Base-by-base conservation (phyloP, 805 yeast genomes). In the Tetrapisispora iriomotensis region DNA sequence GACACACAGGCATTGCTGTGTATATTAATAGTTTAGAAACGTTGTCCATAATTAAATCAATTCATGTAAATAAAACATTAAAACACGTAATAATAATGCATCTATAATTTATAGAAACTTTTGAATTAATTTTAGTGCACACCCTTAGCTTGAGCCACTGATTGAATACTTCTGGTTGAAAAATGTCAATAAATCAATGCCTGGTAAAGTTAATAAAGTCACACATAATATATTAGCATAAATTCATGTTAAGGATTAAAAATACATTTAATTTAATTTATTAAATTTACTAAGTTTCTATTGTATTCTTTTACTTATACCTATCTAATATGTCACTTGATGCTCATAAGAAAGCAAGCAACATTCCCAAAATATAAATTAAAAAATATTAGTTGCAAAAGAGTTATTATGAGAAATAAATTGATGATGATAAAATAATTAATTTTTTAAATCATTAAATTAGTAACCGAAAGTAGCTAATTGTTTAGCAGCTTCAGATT, bases 381-480 rank as follows among this genome's bases (percentile, higher is more conserved):
- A 38, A 28, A 38, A 38, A 38, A 38, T 32, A 26, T 33, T 28
- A 27, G 33, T 38, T 31, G 40, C 36, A 38, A 21, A 31, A 29
- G 32, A 32, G 23, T 29, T 28, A 22, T 33, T 33, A 30, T 36
- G 36, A 29, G 40, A 38, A 38, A 38, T 25, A 32, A 32, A 38
- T 19, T 32, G 40, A 32, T 23, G 36, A 23, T 31, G 31, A 29
- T 27, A 46, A 43, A 38, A 42, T 37, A 29, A 33, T 42, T 34
- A 38, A 36, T 43, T 39, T 45, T 37, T 41, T 40, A 42, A 40
- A 45, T 52, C 48, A 49, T 53, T 51, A 46, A 46, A 67, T 64
- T 90, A 92, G 82, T 92, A 92, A 75, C 99, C 99, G 64, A 92
- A 74, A 66, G 94, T 72, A 70, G 96, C 94, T 68, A 92, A 84